phyloP scores from a whole-genome alignment of 2,329 filamentous ascomycete species.

The Cytospora chrysosperma region DNA sequence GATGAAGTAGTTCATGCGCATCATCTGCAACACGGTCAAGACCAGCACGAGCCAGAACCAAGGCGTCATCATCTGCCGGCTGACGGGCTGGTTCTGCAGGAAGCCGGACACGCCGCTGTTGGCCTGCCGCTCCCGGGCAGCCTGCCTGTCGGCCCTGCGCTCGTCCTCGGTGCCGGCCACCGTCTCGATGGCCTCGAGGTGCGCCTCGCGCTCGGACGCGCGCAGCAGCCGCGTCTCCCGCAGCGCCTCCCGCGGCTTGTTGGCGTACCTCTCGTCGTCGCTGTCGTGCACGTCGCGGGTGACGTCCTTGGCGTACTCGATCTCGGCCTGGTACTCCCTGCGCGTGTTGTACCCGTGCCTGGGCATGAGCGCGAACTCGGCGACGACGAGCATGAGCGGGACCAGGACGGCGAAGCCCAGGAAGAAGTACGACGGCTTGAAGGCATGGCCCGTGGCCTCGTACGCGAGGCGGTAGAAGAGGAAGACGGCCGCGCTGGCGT shows the following conservation, averaged over 20 bases:
- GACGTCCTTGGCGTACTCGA: conserved; percentile 38
- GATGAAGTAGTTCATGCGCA: conserved; percentile 69
- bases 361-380: conserved; percentile 43
- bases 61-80: conserved; percentile 62
- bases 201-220: conserved; percentile 51
- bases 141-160: conserved; percentile 56
- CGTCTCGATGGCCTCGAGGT: conserved; percentile 61
- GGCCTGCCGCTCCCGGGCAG: conserved; percentile 50
- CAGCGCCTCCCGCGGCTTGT: conserved; percentile 36
- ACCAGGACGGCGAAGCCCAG: conserved; percentile 37
- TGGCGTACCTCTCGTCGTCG: conserved; percentile 53
- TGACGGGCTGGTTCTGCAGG: conserved; percentile 63
- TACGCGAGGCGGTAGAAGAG: conserved; percentile 58
- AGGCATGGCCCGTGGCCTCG: conserved; percentile 40
- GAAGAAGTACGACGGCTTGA: conserved; percentile 42
- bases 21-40: conserved; percentile 60
- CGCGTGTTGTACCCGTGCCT: conserved; percentile 39
- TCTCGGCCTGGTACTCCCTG: conserved; percentile 40
- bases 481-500: conserved; percentile 62
- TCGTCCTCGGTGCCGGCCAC: conserved; percentile 58
- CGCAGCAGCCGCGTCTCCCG: conserved; percentile 43
- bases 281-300: conserved; percentile 49
- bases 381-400: conserved; percentile 36
- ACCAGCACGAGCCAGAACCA: conserved; percentile 73
- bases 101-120: conserved; percentile 69